These are phyloP conservation scores for Saccharomyces hybrid DNA, from an alignment of 1,139 yeast species.

Conservation along the genomic window DNA sequence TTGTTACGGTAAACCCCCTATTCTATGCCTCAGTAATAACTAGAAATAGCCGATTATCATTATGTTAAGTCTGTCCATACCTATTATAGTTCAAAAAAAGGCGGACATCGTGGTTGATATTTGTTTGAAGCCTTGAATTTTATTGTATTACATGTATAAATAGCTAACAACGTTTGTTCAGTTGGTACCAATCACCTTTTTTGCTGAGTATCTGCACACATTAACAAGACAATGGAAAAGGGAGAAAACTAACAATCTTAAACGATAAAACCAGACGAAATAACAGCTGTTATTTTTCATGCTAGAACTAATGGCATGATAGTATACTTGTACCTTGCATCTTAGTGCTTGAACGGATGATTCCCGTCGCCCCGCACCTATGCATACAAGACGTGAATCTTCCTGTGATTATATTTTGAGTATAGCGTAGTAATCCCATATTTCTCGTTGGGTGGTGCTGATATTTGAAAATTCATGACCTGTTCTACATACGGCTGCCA, in stretches of 20 bases:
- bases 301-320: neutral
- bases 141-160: neutral
- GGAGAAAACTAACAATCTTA: neutral
- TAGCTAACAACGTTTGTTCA: neutral
- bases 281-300: neutral
- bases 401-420: too few relatives aligned
- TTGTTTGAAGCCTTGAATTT: neutral
- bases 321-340: too few relatives aligned
- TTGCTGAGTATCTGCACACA: neutral
- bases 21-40: neutral
- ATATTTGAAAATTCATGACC: too few relatives aligned
- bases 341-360: too few relatives aligned
- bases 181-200: neutral
- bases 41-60: neutral
- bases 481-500: too few relatives aligned
- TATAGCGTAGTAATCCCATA: too few relatives aligned
- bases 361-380: too few relatives aligned
- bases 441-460: too few relatives aligned
- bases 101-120: neutral
- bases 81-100: neutral
- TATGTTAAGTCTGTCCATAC: neutral
- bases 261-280: neutral
- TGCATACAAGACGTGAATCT: too few relatives aligned
- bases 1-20: neutral
- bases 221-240: neutral